Evolutionary conservation across 768 basidiomycete genomes (phyloP), one percentile per base, ranked within the genome.

Genomic region (Guyanaporus albipodus): DNA sequence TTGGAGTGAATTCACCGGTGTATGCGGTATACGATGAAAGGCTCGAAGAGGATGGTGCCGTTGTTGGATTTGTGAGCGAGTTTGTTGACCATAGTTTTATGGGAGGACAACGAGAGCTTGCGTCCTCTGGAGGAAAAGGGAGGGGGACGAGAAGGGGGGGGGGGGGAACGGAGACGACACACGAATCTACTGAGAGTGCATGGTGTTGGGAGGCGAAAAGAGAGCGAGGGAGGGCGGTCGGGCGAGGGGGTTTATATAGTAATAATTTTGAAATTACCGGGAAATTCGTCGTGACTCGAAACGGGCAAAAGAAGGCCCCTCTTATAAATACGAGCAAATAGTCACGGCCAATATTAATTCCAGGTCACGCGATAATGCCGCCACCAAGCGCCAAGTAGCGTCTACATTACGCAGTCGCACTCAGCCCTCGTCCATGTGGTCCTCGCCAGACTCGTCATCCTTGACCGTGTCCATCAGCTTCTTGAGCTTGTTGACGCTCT

Each of bases 21-120:
- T 90, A 90, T 90, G 68, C 87, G 87, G 70, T 88, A 80, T 68
- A 87, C 87, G 69, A 87, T 83, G 74, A 85, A 82, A 52, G 87
- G 87, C 74, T 88, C 87, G 68, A 90, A 90, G 63, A 88, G 79
- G 50, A 88, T 78, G 70, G 85, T 83, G 75, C 87, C 86, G 85
- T 87, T 83, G 76, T 82, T 85, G 64, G 84, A 83, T 69, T 75
- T 83, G 58, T 83, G 85, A 64, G 81, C 73, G 66, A 82, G 81
- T 81, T 82, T 87, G 74, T 87, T 82, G 76, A 88, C 84, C 87
- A 90, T 91, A 75, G 67, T 78, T 78, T 67, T 58, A 55, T 62
- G 55, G 55, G 62, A 50, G 54, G 39, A 50, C 54, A 48, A 62
- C 61, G 64, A 52, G 53, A 48, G 53, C 55, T 57, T 57, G 50